Percentiles rank a stretch among this genome's conserved stretches.
Evolutionary conservation across 345 rosid species (phyloP).

Genomic region (Streptanthus diversifolius): DNA sequence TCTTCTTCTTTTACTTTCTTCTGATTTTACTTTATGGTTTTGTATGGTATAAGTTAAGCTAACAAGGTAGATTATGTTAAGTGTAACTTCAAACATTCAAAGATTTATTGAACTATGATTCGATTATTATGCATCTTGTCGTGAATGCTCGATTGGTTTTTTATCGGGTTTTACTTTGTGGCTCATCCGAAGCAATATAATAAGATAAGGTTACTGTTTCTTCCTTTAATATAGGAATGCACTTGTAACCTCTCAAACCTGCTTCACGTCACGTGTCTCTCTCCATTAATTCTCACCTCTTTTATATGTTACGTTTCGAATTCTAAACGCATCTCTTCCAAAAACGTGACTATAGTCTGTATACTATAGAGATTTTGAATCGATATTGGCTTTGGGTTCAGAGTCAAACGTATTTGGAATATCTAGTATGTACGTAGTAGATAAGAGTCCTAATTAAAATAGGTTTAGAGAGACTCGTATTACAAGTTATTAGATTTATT

Average conservation of each 20-base stretch:
- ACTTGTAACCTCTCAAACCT: constrained; percentile 2
- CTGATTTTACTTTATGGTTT: constrained; percentile 8
- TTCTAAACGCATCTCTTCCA: constrained; percentile 1
- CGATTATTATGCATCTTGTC: too few relatives aligned
- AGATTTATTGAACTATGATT: too few relatives aligned
- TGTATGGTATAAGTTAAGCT: not conserved
- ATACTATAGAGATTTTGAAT: not conserved
- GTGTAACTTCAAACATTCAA: not conserved
- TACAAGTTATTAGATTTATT: constrained; percentile 9
- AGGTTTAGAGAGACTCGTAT: not conserved
- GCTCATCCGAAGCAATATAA: too few relatives aligned
- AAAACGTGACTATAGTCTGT: not conserved
- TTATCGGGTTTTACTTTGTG: too few relatives aligned
- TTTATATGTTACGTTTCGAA: constrained; percentile 7
- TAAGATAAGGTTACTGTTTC: too few relatives aligned
- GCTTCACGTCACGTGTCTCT: constrained; percentile 8
- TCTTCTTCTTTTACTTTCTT: not conserved
- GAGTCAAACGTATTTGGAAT: not conserved
- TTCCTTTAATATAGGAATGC: not conserved
- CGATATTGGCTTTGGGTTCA: not conserved
- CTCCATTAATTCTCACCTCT: constrained; percentile 5
- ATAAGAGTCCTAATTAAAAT: not conserved
- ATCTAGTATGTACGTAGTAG: not conserved
- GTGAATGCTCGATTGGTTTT: too few relatives aligned
- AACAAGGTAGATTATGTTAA: not conserved